Percentiles rank a stretch among this genome's conserved stretches.
Conservation (phyloP, 2,329 filamentous ascomycete genomes). For the Xylariales sp. region DNA sequence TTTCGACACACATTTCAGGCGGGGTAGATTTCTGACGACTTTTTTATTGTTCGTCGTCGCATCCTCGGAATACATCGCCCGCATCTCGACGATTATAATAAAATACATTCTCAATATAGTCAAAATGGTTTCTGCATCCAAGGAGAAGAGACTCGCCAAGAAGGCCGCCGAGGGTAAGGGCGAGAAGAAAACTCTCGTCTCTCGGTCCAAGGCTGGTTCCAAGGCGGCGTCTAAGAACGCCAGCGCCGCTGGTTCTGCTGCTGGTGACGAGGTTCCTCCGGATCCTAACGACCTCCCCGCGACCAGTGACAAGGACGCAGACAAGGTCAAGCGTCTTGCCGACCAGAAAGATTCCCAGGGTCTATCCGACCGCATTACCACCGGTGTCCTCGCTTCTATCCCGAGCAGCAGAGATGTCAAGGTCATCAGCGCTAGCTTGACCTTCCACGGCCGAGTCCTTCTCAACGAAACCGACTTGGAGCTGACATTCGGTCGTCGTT, state of each 20-base stretch:
- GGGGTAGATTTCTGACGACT: slow-evolving; percentile 33
- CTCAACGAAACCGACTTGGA: slow-evolving; percentile 95
- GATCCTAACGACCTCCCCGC: slow-evolving; percentile 77
- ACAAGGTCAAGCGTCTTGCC: slow-evolving; percentile 86
- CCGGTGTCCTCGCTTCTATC: slow-evolving; percentile 91
- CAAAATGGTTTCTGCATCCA: slow-evolving; percentile 76
- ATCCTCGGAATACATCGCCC: background rate
- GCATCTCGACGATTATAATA: background rate
- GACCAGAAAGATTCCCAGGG: slow-evolving; percentile 97
- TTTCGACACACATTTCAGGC: slow-evolving; percentile 24
- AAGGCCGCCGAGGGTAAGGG: slow-evolving; percentile 78
- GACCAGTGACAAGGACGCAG: slow-evolving; percentile 69
- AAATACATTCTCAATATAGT: background rate
- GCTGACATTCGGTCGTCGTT: slow-evolving; percentile 90
- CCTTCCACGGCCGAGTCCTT: slow-evolving; percentile 97
- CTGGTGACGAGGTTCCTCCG: slow-evolving; percentile 73
- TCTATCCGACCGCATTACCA: slow-evolving; percentile 97
- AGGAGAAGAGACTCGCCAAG: slow-evolving; percentile 78
- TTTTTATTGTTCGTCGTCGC: slow-evolving; percentile 4
- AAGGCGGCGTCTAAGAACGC: slow-evolving; percentile 70
- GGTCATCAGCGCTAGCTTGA: slow-evolving; percentile 90
- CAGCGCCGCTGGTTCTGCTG: slow-evolving; percentile 64
- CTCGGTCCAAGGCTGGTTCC: slow-evolving; percentile 73
- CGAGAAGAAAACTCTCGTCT: slow-evolving; percentile 81
- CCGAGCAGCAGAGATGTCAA: slow-evolving; percentile 92